Conservation (phyloP, 2,329 filamentous ascomycete species). For the Chalara sp. region DNA sequence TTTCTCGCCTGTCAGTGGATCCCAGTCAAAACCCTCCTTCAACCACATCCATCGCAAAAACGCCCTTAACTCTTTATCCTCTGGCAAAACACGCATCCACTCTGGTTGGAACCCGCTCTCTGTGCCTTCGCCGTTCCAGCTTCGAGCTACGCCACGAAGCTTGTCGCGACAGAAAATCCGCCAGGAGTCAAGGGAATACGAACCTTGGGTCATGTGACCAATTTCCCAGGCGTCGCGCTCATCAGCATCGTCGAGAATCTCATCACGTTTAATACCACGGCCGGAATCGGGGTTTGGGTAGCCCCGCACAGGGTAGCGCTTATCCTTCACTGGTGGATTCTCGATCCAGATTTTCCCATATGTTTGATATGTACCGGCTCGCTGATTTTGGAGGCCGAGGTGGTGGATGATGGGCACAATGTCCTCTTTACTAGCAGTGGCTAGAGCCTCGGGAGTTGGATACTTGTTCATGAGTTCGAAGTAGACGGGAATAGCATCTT, state of each 20-base stretch:
- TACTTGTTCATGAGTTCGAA: slow-evolving; percentile 61
- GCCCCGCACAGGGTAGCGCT: slow-evolving; percentile 48
- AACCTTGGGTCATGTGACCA: slow-evolving; percentile 73
- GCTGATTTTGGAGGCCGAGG: slow-evolving; percentile 63
- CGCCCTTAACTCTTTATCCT: slow-evolving; percentile 83
- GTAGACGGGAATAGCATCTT: slow-evolving; percentile 69
- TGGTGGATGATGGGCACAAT: slow-evolving; percentile 58
- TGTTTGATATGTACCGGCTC: slow-evolving; percentile 60
- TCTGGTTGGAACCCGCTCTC: slow-evolving; percentile 64
- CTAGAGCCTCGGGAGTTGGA: slow-evolving; percentile 58
- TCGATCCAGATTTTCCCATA: slow-evolving; percentile 65
- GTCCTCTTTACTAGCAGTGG: slow-evolving; percentile 46
- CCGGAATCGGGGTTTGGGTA: slow-evolving; percentile 46
- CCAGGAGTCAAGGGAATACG: slow-evolving; percentile 85
- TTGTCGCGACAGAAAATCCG: slow-evolving; percentile 86
- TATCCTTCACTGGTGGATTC: slow-evolving; percentile 51
- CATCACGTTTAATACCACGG: slow-evolving; percentile 37
- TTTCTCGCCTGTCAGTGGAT: slow-evolving; percentile 62
- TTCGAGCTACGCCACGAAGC: slow-evolving; percentile 56
- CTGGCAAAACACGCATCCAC: slow-evolving; percentile 80
- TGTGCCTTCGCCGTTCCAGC: slow-evolving; percentile 55
- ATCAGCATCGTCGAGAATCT: slow-evolving; percentile 39
- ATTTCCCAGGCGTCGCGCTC: slow-evolving; percentile 61
- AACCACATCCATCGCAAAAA: slow-evolving; percentile 91
- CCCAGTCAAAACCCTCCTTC: slow-evolving; percentile 77